Percentiles rank a stretch among this genome's conserved stretches.
Conservation (phyloP, 306 rosid genomes). For the Myrica gale region DNA sequence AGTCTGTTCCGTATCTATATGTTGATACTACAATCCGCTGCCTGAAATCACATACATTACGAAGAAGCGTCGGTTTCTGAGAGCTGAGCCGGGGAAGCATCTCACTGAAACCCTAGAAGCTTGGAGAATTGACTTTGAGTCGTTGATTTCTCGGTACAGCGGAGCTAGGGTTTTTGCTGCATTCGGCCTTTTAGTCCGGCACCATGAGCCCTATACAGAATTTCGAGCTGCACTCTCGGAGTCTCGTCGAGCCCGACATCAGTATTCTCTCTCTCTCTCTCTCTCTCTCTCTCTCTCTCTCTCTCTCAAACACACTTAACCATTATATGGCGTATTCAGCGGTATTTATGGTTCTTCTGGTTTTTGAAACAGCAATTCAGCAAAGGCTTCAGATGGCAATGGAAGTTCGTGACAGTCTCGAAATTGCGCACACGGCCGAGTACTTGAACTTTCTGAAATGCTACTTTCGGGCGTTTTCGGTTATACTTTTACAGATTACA, state of each 20-base stretch:
- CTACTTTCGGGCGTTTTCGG: conserved; percentile 78
- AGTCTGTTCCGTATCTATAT: no score
- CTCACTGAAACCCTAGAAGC: conserved; percentile 42
- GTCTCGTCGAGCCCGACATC: conserved; percentile 67
- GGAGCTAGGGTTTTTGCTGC: conserved; percentile 46
- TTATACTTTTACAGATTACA: conserved; percentile 66
- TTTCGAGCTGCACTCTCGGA: conserved; percentile 88
- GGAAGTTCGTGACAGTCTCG: conserved; percentile 98
- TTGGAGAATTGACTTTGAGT: conserved; percentile 1
- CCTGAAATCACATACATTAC: no score
- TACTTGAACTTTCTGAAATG: conserved; percentile 91
- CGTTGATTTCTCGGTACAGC: not conserved
- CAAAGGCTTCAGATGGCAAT: conserved; percentile 85
- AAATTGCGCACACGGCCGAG: conserved; percentile 96
- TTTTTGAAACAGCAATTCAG: conserved; percentile 56
- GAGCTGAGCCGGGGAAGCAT: conserved; percentile 4
- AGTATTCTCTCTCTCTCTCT: conserved; percentile 43
- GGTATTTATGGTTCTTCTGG: conserved; percentile 3
- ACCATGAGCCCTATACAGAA: conserved; percentile 93
- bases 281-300: not conserved
- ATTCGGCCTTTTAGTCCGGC: conserved; percentile 10
- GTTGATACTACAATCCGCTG: no score
- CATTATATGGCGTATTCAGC: not conserved
- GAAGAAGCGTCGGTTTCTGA: not conserved
- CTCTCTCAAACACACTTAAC: not conserved